Evolutionary conservation across 768 basidiomycete species (phyloP), one percentile per base, ranked within the genome.

Genomic region (Calocybe indica): DNA sequence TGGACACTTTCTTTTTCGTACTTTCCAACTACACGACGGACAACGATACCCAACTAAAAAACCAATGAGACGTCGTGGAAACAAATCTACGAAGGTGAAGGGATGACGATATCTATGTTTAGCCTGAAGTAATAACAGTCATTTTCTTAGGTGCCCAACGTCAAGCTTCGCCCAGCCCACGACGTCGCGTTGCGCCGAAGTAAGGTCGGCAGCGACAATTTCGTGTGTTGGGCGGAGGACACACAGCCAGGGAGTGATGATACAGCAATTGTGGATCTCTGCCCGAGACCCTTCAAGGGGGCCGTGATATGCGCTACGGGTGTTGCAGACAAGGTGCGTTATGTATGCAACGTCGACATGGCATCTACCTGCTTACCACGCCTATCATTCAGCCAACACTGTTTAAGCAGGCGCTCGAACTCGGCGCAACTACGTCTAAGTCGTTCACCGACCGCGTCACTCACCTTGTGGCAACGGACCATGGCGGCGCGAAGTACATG

Each of bases 401-500:
- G 32, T 88, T 88, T 59, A 82, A 81, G 50, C 79, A 88, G 57
- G 90, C 88, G 0, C 67, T 78, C 15, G 85, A 92, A 54, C 82
- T 96, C 10, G 93, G 93, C 8, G 93, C 90, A 28, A 66, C 65
- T 3, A 73, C 78, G 38, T 74, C 79, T 11, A 76, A 67, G 31
- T 84, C 88, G 42, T 83, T 95, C 52, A 97, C 92, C 0, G 85
- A 91, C 59, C 72, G 73, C 40, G 85, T 89, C n/a, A 94, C 92
- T 0, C 92, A 95, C 69, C 75, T 97, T 14, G 73, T 97, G 37
- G 90, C 92, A 0, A 68, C 65, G n/a, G 74, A 72, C n/a, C 83
- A 88, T 57, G 88, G 88, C 3, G 83, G 91, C 14, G 78, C 85
- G 9, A 97, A 97, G 58, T 95, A 96, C 61, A 70, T 61, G 64